Evolutionary conservation across 495 filamentous ascomycete genomes (phyloP).

Genomic region (Aspergillus saccharolyticus): DNA sequence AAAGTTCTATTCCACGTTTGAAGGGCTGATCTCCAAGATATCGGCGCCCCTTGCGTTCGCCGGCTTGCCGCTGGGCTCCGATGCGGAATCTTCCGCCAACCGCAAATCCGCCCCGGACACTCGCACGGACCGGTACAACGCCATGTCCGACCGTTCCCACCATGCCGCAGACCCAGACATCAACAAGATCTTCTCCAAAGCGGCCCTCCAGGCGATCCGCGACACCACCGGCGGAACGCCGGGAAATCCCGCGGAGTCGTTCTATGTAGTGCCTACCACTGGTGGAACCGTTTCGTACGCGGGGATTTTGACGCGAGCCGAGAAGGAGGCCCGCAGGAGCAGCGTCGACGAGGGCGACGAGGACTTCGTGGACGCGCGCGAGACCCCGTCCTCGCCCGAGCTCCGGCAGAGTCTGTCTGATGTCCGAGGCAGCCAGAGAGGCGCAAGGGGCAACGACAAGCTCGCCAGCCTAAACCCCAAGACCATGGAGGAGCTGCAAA

Average conservation of each 20-base stretch:
- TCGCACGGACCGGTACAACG: conserved; percentile 35
- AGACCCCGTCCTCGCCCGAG: conserved; percentile 55
- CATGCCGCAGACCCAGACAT: conserved; percentile 61
- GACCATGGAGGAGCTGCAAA: conserved; percentile 73
- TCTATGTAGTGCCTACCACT: conserved; percentile 90
- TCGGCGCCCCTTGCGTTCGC: conserved; percentile 90
- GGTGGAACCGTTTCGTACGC: conserved; percentile 89
- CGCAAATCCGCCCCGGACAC: conserved; percentile 38
- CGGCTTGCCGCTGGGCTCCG: conserved; percentile 68
- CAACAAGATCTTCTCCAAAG: conserved; percentile 68
- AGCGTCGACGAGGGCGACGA: conserved; percentile 60
- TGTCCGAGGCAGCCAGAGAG: conserved; percentile 17
- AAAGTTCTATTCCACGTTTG: conserved; percentile 84
- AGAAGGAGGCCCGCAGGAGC: conserved; percentile 53
- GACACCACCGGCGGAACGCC: conserved; percentile 44
- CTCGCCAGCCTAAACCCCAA: conserved; percentile 38
- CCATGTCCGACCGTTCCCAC: conserved; percentile 33
- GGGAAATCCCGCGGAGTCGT: conserved; percentile 64
- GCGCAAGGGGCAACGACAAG: conserved; percentile 24
- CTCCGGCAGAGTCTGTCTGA: conserved; percentile 31
- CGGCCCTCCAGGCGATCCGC: conserved; percentile 66
- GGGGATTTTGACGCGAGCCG: conserved; percentile 69
- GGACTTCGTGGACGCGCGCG: conserved; percentile 83
- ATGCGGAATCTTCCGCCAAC: conserved; percentile 41
- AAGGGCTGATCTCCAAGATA: conserved; percentile 72